Evolutionary conservation across 225 moss, liverwort and hornwort species (phyloP).

Genomic region (Rhytidiadelphus loreus): DNA sequence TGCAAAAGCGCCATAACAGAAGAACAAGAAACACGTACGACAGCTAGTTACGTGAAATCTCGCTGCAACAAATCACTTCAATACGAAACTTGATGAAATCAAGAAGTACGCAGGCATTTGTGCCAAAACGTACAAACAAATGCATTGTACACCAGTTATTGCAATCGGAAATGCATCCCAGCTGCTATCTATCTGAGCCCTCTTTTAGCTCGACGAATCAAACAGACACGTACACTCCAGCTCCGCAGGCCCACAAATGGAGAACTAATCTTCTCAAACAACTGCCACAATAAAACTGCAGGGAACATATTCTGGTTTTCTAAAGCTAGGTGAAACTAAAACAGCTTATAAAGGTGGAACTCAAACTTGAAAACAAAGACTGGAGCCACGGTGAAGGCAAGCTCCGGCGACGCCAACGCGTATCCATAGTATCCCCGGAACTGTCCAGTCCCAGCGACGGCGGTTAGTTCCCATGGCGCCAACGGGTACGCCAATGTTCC

Average conservation of each 20-base stretch:
- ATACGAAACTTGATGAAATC: neutral
- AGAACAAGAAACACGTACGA: neutral
- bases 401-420: neutral
- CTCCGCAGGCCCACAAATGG: neutral
- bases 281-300: neutral
- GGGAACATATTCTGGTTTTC: neutral
- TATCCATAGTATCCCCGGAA: constrained; percentile 22
- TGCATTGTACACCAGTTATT: neutral
- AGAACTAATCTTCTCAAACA: neutral
- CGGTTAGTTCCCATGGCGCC: neutral
- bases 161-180: neutral
- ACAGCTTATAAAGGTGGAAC: neutral
- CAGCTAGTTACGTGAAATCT: neutral
- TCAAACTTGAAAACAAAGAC: neutral
- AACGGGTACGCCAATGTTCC: neutral
- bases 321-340: neutral
- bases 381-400: neutral
- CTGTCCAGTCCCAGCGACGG: neutral
- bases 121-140: neutral
- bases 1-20: neutral
- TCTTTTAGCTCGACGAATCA: neutral
- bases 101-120: neutral
- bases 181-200: neutral
- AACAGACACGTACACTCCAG: neutral
- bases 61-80: neutral